A percentile compares a stretch with the other conserved stretches of the same genome.
Evolutionary conservation across 768 basidiomycete species (phyloP).

Genomic region (Goffeauzyma gilvescens): DNA sequence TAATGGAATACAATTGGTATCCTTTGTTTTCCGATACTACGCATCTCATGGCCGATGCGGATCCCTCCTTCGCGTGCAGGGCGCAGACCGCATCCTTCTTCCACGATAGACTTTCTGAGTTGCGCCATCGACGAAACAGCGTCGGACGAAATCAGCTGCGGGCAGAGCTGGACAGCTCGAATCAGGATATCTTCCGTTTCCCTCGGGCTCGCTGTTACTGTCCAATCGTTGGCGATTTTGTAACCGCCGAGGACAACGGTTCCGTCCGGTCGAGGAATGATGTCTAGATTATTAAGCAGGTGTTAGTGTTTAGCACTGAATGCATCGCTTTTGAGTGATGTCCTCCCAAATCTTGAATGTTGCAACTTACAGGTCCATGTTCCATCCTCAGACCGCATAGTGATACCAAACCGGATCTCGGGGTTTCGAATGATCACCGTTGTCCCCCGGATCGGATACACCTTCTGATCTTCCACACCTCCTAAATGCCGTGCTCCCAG

Average conservation of each 20-base stretch:
- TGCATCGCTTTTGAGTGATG: too few relatives aligned
- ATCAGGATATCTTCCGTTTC: constrained; percentile 16
- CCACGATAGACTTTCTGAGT: constrained; percentile 7
- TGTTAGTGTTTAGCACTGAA: neutral
- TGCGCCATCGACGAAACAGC: neutral
- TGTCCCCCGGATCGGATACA: constrained; percentile 31
- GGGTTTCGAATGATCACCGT: constrained; percentile 24
- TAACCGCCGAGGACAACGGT: constrained; percentile 33
- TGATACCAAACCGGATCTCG: constrained; percentile 26
- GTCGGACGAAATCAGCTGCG: constrained; percentile 15
- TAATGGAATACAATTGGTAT: constrained; percentile 27
- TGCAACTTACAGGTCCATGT: constrained; percentile 6
- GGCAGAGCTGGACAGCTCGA: constrained; percentile 27
- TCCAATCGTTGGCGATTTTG: constrained; percentile 29
- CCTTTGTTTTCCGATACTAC: neutral
- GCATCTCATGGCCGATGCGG: constrained; percentile 8
- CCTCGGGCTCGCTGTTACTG: neutral
- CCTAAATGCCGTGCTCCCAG: constrained; percentile 26
- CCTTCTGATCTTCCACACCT: constrained; percentile 21
- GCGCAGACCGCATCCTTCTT: constrained; percentile 21
- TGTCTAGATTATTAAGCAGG: constrained; percentile 14
- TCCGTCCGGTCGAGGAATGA: constrained; percentile 30
- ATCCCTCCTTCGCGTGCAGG: constrained; percentile 25
- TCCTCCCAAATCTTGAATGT: neutral
- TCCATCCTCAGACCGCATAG: constrained; percentile 9